Percentiles rank a stretch among this genome's conserved stretches.
These are phyloP conservation scores for Ceratobasidium sp. DNA, from an alignment of 1,284 basidiomycete species.

Conservation along the genomic window DNA sequence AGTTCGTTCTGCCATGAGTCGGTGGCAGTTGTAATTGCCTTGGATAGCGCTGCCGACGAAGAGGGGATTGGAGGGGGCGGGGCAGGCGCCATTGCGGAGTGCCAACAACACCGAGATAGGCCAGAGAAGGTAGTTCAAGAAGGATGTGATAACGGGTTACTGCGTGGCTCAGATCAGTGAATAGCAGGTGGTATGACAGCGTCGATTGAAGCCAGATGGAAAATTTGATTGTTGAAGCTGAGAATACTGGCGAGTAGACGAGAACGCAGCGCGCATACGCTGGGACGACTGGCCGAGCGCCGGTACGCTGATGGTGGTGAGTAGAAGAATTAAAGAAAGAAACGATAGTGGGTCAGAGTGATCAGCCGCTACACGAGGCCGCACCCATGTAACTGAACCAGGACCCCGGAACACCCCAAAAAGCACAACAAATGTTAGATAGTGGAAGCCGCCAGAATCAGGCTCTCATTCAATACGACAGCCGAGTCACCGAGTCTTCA, in stretches of 20 bases:
- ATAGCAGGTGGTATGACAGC: slow-evolving; percentile 8
- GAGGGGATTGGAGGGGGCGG: slow-evolving; percentile 31
- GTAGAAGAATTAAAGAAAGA: slow-evolving; percentile 15
- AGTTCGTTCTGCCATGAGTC: slow-evolving; percentile 81
- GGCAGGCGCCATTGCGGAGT: slow-evolving; percentile 30
- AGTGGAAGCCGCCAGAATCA: no score
- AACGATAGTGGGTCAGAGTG: slow-evolving; percentile 30
- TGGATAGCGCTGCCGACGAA: slow-evolving; percentile 61
- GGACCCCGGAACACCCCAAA: slow-evolving; percentile 29
- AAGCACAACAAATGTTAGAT: slow-evolving; percentile 6
- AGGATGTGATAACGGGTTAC: slow-evolving; percentile 22
- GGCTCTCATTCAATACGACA: no score
- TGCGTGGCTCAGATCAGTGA: slow-evolving; percentile 26
- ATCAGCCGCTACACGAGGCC: slow-evolving; percentile 28
- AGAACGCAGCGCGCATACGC: no score
- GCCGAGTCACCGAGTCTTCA: no score
- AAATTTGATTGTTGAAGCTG: neutral
- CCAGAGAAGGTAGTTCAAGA: slow-evolving; percentile 2
- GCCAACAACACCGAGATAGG: slow-evolving; percentile 1
- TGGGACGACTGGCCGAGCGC: no score
- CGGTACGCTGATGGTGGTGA: neutral
- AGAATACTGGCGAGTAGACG: neutral
- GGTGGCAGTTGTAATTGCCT: slow-evolving; percentile 72
- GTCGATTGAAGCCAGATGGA: slow-evolving; percentile 11
- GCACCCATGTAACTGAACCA: slow-evolving; percentile 20